A percentile compares a stretch with the other conserved stretches of the same genome.
Evolutionary conservation across 805 yeast species (phyloP).

Genomic region (Pichia californica): DNA sequence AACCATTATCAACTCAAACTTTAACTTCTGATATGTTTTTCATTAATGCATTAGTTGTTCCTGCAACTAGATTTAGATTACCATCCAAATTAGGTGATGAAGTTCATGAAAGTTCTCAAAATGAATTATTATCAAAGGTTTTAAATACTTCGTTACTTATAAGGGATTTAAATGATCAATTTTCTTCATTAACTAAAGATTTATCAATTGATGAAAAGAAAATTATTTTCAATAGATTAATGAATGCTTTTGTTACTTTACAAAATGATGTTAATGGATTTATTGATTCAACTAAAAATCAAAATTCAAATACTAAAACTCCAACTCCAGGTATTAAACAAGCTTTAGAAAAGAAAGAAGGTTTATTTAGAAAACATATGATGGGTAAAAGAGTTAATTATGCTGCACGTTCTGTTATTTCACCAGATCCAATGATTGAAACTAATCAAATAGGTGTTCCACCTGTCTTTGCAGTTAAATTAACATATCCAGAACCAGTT

Average conservation of each 20-base stretch:
- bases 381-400: conserved; percentile 99
- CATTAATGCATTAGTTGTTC: conserved; percentile 82
- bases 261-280: conserved; percentile 95
- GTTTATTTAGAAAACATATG: conserved; percentile 97
- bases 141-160: conserved; percentile 75
- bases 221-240: conserved; percentile 74
- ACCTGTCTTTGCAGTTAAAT: conserved; percentile 92
- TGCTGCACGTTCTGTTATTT: conserved; percentile 98
- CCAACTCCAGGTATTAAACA: conserved; percentile 96
- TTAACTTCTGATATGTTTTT: conserved; percentile 79
- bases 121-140: conserved; percentile 76
- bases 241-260: conserved; percentile 91
- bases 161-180: conserved; percentile 83
- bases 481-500: conserved; percentile 98
- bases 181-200: conserved; percentile 56
- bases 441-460: conserved; percentile 99
- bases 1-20: conserved; percentile 50
- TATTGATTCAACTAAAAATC: conserved; percentile 86
- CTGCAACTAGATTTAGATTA: conserved; percentile 92
- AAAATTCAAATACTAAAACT: conserved; percentile 56
- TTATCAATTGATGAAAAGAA: conserved; percentile 57
- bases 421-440: conserved; percentile 97
- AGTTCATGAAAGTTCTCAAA: conserved; percentile 89
- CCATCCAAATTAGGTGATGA: conserved; percentile 98
- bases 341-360: conserved; percentile 97